Evolutionary conservation across 345 rosid genomes (phyloP).

Genomic region (Sisymbrium altissimum): DNA sequence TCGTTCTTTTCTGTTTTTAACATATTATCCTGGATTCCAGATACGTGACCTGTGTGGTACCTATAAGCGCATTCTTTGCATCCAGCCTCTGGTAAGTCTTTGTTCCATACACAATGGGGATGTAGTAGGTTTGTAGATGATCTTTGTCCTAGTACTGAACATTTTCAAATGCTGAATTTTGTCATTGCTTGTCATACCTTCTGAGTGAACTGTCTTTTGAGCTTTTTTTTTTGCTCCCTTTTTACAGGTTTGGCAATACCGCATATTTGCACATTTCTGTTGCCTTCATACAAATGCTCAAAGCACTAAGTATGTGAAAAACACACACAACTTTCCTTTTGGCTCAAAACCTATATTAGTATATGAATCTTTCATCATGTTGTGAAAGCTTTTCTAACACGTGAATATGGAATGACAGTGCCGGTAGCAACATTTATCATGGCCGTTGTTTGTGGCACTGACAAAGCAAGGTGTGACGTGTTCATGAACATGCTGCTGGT

Average conservation of each 20-base stretch:
- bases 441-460: constrained; percentile 89
- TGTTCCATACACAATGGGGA: neutral
- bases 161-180: neutral
- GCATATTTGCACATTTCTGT: constrained; percentile 87
- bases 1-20: constrained; percentile 11
- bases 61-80: constrained; percentile 95
- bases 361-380: neutral
- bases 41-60: constrained; percentile 87
- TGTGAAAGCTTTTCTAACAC: constrained; percentile 6
- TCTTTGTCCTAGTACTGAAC: neutral
- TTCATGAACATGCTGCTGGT: constrained; percentile 93
- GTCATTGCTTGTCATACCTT: neutral
- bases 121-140: neutral
- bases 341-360: neutral
- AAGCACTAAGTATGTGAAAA: constrained; percentile 79
- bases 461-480: constrained; percentile 84
- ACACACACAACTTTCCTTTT: neutral
- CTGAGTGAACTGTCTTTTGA: constrained; percentile 1
- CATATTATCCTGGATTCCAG: constrained; percentile 39
- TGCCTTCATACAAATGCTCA: constrained; percentile 98
- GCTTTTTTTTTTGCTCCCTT: constrained; percentile 16
- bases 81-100: constrained; percentile 93
- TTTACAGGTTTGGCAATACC: constrained; percentile 86
- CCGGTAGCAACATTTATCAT: constrained; percentile 88
- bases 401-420: constrained; percentile 56